Evolutionary conservation across 345 rosid genomes (phyloP).

Genomic region (Trapa incisa): DNA sequence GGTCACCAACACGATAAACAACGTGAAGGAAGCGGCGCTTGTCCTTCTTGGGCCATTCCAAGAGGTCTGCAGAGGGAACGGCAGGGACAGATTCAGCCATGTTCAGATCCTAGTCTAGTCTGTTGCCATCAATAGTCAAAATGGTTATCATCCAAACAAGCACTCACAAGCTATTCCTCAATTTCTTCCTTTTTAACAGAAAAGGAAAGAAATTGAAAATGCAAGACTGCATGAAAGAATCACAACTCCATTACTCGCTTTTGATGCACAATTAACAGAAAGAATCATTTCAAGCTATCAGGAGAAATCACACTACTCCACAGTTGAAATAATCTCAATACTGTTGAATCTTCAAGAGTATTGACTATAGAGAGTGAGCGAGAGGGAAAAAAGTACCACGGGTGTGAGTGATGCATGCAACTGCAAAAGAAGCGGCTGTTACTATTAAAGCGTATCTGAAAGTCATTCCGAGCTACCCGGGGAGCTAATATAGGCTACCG

Average conservation of each 20-base stretch:
- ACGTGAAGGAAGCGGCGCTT: constrained; percentile 74
- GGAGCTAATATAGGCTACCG: too few relatives aligned
- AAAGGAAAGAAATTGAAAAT: too few relatives aligned
- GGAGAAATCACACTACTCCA: too few relatives aligned
- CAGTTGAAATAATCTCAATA: too few relatives aligned
- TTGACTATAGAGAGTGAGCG: too few relatives aligned
- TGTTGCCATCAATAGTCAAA: neutral
- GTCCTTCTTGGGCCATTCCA: constrained; percentile 89
- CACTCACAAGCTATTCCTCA: neutral
- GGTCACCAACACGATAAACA: constrained; percentile 87
- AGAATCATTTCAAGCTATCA: neutral
- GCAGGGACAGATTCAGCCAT: constrained; percentile 49
- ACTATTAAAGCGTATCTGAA: too few relatives aligned
- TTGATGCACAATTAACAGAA: neutral
- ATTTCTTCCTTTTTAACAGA: neutral
- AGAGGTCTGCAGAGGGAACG: constrained; percentile 37
- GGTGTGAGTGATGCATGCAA: too few relatives aligned
- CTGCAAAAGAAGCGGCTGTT: too few relatives aligned
- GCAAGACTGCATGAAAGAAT: neutral
- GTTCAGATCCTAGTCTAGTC: neutral
- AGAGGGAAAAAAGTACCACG: too few relatives aligned
- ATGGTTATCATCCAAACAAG: neutral
- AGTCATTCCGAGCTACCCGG: too few relatives aligned
- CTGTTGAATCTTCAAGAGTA: too few relatives aligned
- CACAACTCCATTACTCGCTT: neutral